Evolutionary conservation across 305 asterid genomes (phyloP), one percentile per base, ranked within the genome.

Genomic region (Fraxinus floribunda): DNA sequence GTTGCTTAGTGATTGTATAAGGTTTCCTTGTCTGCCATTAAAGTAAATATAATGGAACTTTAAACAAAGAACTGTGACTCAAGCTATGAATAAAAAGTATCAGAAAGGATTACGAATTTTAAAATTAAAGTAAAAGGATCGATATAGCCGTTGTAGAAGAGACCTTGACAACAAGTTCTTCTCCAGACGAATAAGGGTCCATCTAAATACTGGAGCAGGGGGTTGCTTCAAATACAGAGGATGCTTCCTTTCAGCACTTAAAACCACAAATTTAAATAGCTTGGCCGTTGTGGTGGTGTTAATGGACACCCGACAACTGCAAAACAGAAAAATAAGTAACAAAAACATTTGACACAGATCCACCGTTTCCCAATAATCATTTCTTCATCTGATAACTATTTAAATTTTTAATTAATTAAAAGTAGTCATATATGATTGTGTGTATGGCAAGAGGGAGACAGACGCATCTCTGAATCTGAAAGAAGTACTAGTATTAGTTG

Each of bases 1-100:
- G 97, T 88, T 95, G 99, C 91, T 95, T 95, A 55, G 98, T 92
- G 74, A 95, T 94, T 32, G 99, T 95, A 82, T 95, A 95, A 20
- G 99, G 99, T 78, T 95, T 95, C 92, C 99, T 92, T 46, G 94
- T 84, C 99, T 95, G 93, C 81, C 82, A 88, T 75, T 26, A 20
- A 73, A 70, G 78, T 6, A 62, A 81, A 79, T 30, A 64, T 75
- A 55, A 84, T 57, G 70, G 52, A 32, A 77, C 81, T 77, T 75
- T 46, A 77, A 77, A 32, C 55, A 26, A 66, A 77, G 77, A 76
- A 81, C 41, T 64, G 76, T 34, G n/a, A 79, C 76, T 71, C 76
- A 71, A 71, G 38, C 76, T 71, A 15, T 71, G 76, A 71, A 16
- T 30, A 71, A 13, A 32, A 70, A 30, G 4, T 72, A 76, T 34